Percentiles rank a stretch among this genome's conserved stretches.
These are phyloP conservation scores for Sporothrix variecibatus DNA, from an alignment of 2,329 filamentous ascomycete species.

Conservation along the genomic window DNA sequence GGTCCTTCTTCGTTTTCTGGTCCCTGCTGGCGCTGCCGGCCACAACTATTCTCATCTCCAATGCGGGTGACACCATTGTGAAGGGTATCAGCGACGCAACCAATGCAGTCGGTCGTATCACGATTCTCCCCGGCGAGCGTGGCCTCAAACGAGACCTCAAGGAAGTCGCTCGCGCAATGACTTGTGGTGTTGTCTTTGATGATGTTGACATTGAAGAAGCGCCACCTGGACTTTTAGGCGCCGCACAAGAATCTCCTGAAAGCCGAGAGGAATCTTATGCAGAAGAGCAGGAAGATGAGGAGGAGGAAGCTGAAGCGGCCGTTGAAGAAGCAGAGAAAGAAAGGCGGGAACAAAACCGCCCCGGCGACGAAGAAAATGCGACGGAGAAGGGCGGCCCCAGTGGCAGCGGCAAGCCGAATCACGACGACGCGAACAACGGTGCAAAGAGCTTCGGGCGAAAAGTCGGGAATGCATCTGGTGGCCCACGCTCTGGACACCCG, in stretches of 20 bases:
- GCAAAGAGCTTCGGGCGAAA: neutral
- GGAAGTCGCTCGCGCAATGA: constrained; percentile 45
- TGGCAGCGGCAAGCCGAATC: neutral
- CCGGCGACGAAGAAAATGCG: constrained; percentile 18
- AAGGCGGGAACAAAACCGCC: constrained; percentile 34
- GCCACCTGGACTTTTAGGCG: constrained; percentile 47
- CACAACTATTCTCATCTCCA: constrained; percentile 82
- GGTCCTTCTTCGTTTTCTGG: constrained; percentile 93
- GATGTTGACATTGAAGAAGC: constrained; percentile 37
- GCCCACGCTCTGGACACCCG: neutral
- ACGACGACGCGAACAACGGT: neutral
- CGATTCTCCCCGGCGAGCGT: constrained; percentile 60
- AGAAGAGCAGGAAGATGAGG: constrained; percentile 35
- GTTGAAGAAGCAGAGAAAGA: constrained; percentile 32
- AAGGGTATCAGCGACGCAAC: constrained; percentile 59
- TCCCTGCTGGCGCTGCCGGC: constrained; percentile 81
- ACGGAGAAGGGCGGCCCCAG: neutral
- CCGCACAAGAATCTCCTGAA: constrained; percentile 35
- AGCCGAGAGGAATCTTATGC: constrained; percentile 31
- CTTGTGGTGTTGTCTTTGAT: constrained; percentile 48
- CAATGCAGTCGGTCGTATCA: constrained; percentile 58
- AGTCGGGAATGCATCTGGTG: neutral
- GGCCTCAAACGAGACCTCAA: constrained; percentile 51
- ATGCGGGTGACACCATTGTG: constrained; percentile 83
- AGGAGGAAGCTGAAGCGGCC: constrained; percentile 34